Evolutionary conservation across 176 grass and related monocot species (phyloP).

Genomic region (Triticum monococcum): DNA sequence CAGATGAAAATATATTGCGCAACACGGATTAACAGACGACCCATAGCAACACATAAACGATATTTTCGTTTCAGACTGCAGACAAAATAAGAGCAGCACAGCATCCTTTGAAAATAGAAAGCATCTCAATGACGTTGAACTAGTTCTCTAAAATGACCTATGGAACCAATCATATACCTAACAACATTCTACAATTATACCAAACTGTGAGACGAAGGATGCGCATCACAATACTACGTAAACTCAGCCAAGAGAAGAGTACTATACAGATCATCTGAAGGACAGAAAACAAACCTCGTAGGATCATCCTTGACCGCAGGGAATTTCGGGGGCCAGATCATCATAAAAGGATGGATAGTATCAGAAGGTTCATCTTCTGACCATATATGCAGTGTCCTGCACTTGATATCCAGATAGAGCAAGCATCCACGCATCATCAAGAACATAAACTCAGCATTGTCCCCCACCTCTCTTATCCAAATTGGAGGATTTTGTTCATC

Average conservation of each 20-base stretch:
- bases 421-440: not conserved
- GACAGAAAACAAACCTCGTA: not conserved
- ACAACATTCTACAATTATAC: no score
- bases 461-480: not conserved
- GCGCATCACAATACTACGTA: not conserved
- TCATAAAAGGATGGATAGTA: not conserved
- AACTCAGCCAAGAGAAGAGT: not conserved
- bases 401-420: not conserved
- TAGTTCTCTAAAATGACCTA: no score
- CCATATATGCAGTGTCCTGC: not conserved
- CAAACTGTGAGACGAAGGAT: not conserved
- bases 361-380: no score
- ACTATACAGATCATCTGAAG: not conserved
- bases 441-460: not conserved
- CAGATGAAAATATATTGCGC: no score
- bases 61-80: no score
- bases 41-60: no score
- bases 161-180: no score
- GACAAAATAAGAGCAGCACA: no score
- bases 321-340: conserved; percentile 6
- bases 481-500: not conserved
- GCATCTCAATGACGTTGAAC: no score
- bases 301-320: not conserved
- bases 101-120: no score
- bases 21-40: no score